phyloP scores from a whole-genome alignment of 2,329 filamentous ascomycete genomes.

The Penicillium sp. region DNA sequence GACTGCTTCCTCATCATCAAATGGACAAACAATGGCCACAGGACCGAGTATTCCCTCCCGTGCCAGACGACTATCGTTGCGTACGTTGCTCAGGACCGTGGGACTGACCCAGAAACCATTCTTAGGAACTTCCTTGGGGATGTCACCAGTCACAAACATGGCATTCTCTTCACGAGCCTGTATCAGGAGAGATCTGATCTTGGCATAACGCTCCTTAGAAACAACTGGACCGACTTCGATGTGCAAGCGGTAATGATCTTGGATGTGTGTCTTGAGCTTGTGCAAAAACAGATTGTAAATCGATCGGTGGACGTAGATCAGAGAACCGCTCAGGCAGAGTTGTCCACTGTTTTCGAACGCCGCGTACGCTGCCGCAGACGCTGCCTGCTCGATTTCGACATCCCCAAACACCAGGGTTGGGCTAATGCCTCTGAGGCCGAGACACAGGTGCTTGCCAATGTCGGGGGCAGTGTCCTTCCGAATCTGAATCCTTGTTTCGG shows the following conservation, averaged over 20 bases:
- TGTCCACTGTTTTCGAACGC: not conserved
- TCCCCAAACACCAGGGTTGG: not conserved
- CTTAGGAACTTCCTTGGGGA: not conserved
- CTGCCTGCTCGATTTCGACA: not conserved
- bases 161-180: not conserved
- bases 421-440: not conserved
- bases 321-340: not conserved
- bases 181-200: not conserved
- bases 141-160: not conserved
- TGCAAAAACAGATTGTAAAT: not conserved
- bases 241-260: accelerated
- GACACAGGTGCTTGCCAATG: not conserved
- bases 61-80: not conserved
- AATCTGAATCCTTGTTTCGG: not conserved
- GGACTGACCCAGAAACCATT: not conserved
- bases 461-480: not conserved
- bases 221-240: not conserved
- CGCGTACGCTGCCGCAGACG: not conserved
- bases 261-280: not conserved
- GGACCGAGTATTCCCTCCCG: not conserved
- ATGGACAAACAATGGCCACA: not conserved
- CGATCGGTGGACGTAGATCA: not conserved
- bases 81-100: not conserved
- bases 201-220: not conserved
- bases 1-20: not conserved